Percentiles rank a stretch among this genome's conserved stretches.
These are phyloP conservation scores for Chalciporus sp. DNA, from an alignment of 1,284 basidiomycete genomes.

Conservation along the genomic window DNA sequence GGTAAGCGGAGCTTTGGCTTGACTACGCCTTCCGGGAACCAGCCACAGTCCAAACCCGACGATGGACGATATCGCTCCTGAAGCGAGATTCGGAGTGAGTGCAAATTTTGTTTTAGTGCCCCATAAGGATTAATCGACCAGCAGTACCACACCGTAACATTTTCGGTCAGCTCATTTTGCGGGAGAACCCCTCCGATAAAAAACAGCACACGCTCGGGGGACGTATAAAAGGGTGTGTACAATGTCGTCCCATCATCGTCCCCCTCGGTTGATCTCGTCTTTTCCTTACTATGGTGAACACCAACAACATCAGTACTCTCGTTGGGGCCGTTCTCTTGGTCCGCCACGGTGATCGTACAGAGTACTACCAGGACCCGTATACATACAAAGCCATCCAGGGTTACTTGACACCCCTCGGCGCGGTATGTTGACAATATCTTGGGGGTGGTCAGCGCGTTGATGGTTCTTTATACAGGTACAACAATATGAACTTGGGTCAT, in stretches of 20 bases:
- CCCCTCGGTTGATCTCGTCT: neutral
- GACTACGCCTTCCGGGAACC: no score
- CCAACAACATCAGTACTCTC: neutral
- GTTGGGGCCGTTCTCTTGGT: neutral
- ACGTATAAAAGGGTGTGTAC: neutral
- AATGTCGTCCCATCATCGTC: neutral
- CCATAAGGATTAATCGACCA: no score
- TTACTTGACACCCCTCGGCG: neutral
- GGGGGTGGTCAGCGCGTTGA: neutral
- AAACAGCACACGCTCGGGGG: neutral
- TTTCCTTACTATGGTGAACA: neutral
- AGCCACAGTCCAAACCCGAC: no score
- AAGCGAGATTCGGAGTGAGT: no score
- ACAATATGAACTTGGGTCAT: slow-evolving; percentile 43
- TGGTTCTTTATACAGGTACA: slow-evolving; percentile 22
- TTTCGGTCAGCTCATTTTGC: no score
- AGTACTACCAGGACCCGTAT: neutral
- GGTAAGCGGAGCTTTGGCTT: no score
- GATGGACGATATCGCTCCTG: no score
- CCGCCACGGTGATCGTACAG: neutral
- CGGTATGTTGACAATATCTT: neutral
- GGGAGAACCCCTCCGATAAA: no score
- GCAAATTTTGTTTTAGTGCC: no score
- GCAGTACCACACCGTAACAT: no score
- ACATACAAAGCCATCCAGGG: neutral